Base-by-base conservation (phyloP, 768 basidiomycete genomes). In the Lactarius sp. region DNA sequence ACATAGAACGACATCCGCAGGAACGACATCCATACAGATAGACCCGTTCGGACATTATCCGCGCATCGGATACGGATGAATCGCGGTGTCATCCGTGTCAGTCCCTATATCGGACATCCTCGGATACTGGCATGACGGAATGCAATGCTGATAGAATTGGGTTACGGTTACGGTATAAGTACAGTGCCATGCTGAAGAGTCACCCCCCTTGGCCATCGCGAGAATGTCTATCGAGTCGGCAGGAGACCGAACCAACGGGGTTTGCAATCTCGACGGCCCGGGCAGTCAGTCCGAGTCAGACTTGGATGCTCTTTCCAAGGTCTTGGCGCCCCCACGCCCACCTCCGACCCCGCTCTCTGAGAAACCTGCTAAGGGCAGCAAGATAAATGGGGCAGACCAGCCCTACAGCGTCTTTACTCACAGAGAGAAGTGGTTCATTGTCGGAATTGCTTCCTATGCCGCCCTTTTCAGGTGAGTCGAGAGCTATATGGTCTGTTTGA, bases 351-450 rank as follows among this genome's bases (percentile, higher is more conserved):
- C 6, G 5, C 34, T 7, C 47, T 33, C 46, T n/a, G 13, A 20
- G 27, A 42, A 36, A 33, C 27, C 22, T 5, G 39, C 12, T 10
- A 31, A 22, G 22, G 33, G 31, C 12, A 8, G 4, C n/a, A 16
- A 47, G 20, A 16, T 2, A 7, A 14, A 74, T 57, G 60, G 73
- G 42, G 39, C 76, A 2, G 75, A 55, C 27, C 34, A 33, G n/a
- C 65, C 59, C 5, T 78, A 78, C 63, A 85, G 80, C 61, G 77
- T 85, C 50, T 89, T 82, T 68, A 80, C 81, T 0, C 68, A 65
- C 3, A 65, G 70, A 6, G 86, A 88, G 70, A 89, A 89, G 75
- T 89, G 86, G 87, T 75, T 81, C 54, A 85, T 90, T 47, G 85
- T 90, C 5, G 69, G 71, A 49, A 75, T 89, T 41, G 77, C 80